A percentile compares a stretch with the other conserved stretches of the same genome.
phyloP scores from a whole-genome alignment of 2,329 filamentous ascomycete species.

The Paecilomyces sp. region DNA sequence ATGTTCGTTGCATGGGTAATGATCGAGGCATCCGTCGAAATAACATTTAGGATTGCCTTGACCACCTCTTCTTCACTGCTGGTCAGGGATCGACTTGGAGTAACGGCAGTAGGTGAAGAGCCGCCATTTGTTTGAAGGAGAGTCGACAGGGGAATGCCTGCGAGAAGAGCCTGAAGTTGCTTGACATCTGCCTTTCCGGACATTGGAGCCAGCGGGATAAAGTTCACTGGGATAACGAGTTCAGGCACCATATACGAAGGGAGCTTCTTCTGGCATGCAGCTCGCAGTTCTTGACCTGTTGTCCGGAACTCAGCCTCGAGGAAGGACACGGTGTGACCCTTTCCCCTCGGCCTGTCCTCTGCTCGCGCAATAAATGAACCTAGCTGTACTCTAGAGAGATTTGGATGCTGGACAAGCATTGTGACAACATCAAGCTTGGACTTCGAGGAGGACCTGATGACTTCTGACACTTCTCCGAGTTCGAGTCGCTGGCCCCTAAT shows the following conservation, averaged over 20 bases:
- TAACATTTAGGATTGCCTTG: constrained; percentile 14
- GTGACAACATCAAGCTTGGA: constrained; percentile 18
- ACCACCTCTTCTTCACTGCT: constrained; percentile 18
- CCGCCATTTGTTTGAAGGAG: constrained; percentile 14
- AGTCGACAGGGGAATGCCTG: constrained; percentile 15
- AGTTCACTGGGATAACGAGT: constrained; percentile 17
- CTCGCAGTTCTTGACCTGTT: constrained; percentile 16
- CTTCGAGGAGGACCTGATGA: constrained; percentile 16
- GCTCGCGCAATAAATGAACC: constrained; percentile 20
- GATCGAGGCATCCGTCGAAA: constrained; percentile 10
- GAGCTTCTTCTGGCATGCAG: constrained; percentile 16
- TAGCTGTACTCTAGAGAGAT: constrained; percentile 18
- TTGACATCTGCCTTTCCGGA: constrained; percentile 28
- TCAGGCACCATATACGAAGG: constrained; percentile 22
- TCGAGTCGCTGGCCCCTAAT: constrained; percentile 76
- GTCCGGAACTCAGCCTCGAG: constrained; percentile 13
- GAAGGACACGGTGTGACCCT: constrained; percentile 8
- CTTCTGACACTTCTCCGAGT: constrained; percentile 58
- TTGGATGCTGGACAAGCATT: constrained; percentile 21
- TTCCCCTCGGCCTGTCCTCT: constrained; percentile 4
- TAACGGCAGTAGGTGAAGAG: neutral
- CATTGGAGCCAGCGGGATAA: constrained; percentile 19
- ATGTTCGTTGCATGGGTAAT: constrained; percentile 22
- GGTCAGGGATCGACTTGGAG: constrained; percentile 10
- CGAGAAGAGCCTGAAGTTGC: constrained; percentile 19